Conservation (phyloP, 2,329 filamentous ascomycete species). For the Dactylellina parvicollis region DNA sequence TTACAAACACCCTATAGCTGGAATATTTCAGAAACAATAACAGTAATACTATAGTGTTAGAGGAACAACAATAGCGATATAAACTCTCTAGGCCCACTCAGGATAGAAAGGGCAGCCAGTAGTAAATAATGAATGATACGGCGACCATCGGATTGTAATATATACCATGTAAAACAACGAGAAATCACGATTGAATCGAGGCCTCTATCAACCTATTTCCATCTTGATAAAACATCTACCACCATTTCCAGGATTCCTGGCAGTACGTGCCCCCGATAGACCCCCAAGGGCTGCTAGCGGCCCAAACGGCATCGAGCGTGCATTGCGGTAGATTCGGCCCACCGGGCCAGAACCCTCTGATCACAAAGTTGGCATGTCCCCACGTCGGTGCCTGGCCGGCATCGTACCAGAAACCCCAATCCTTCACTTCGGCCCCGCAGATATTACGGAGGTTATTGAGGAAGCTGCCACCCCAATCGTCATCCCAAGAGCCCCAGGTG, state of each 20-base stretch:
- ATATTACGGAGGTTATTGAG: constrained; percentile 12
- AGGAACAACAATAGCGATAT: no score
- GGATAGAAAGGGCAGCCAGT: no score
- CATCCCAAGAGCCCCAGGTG: constrained; percentile 17
- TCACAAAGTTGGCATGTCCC: constrained; percentile 11
- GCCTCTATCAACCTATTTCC: no score
- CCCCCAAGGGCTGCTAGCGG: constrained; percentile 5
- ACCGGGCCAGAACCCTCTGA: background rate
- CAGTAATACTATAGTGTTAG: no score
- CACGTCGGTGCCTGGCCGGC: constrained; percentile 10
- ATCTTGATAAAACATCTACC: no score
- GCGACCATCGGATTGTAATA: no score
- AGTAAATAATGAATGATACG: no score
- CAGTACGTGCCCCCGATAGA: constrained; percentile 15
- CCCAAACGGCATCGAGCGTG: constrained; percentile 15
- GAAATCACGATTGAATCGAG: no score
- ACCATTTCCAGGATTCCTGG: constrained; percentile 12
- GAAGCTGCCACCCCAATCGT: constrained; percentile 21
- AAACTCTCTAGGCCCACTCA: no score
- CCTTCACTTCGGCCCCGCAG: background rate
- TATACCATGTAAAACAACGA: no score
- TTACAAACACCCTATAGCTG: no score
- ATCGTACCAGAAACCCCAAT: constrained; percentile 14
- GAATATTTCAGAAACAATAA: no score
- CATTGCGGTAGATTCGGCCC: constrained; percentile 14